Evolutionary conservation across 331 rosid genomes (phyloP), one percentile per base, ranked within the genome.

Genomic region (Malus hybrid): DNA sequence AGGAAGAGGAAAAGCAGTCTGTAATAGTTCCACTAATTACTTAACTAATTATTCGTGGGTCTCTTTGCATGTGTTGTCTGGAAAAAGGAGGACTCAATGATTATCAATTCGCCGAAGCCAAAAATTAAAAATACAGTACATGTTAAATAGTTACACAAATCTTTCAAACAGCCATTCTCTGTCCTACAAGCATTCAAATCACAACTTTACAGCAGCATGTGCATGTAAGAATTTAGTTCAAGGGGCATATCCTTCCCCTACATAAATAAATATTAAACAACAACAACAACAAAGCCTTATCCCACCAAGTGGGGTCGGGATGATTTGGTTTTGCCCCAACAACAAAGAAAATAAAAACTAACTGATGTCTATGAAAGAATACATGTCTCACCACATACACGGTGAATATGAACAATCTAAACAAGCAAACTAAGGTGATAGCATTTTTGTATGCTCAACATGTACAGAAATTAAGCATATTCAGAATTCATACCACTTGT

Each of bases 401-500:
- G 14, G 48, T 42, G 48, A 44, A 14, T 34, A 72, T 36, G 64
- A 28, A 85, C 64, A 77, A 20, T n/a, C 3, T 26, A 60, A 70
- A 24, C 55, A 7, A 71, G 70, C 16, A 48, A 20, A 79, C 16
- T 72, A 36, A 15, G 68, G 64, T 62, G 19, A 26, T 6, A 67
- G n/a, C 79, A 68, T 26, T 28, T 46, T 50, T 50, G 2, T 24
- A 19, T 48, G 11, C 60, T 24, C 32, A 24, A 46, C 10, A 26
- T 24, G 36, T 14, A 44, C 26, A 26, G 46, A 36, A 14, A 69
- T 48, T 42, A 15, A 63, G 33, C 48, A 7, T 20, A 60, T 71
- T 48, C 63, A 44, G 78, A 68, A 66, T 61, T 77, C 6, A 93
- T 91, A 95, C 99, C 99, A 95, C 82, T 95, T 95, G 90, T 90